Evolutionary conservation across 257 asterid species (phyloP).

Genomic region (Salvia hispanica): DNA sequence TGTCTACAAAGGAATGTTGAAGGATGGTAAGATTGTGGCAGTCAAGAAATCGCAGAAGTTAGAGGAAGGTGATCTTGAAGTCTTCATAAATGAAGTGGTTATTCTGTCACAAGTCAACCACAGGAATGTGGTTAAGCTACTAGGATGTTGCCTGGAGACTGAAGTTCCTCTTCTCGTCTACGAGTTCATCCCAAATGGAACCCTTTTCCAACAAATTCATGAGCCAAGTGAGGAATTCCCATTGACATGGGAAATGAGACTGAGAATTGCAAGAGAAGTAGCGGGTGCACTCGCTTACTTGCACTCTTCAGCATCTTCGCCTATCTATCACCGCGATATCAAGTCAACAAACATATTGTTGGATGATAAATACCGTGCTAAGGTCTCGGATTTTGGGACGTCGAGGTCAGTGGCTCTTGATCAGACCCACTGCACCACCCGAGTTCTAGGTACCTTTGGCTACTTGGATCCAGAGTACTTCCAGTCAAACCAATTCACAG

Average conservation of each 20-base stretch:
- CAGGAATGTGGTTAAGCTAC: slow-evolving; percentile 39
- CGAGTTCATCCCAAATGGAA: slow-evolving; percentile 41
- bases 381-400: slow-evolving; percentile 44
- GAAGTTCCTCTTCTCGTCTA: slow-evolving; percentile 41
- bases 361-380: slow-evolving; percentile 37
- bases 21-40: slow-evolving; percentile 39
- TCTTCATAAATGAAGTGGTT: slow-evolving; percentile 44
- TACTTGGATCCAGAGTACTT: slow-evolving; percentile 52
- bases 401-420: slow-evolving; percentile 28
- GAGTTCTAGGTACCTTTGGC: slow-evolving; percentile 45
- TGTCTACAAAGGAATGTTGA: slow-evolving; percentile 45
- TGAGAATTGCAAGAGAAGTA: slow-evolving; percentile 39
- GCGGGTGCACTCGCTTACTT: slow-evolving; percentile 42
- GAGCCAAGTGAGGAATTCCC: slow-evolving; percentile 37
- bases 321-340: slow-evolving; percentile 40
- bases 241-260: slow-evolving; percentile 38
- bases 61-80: slow-evolving; percentile 32
- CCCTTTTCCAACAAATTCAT: slow-evolving; percentile 39
- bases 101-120: slow-evolving; percentile 43
- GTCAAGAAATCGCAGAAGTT: slow-evolving; percentile 38
- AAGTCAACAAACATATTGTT: slow-evolving; percentile 40
- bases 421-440: slow-evolving; percentile 44
- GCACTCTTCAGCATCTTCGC: slow-evolving; percentile 40
- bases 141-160: slow-evolving; percentile 41
- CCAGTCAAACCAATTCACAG: slow-evolving; percentile 39